Evolutionary conservation across 768 basidiomycete genomes (phyloP).

Genomic region (Xerocomus brunneocitrinus): DNA sequence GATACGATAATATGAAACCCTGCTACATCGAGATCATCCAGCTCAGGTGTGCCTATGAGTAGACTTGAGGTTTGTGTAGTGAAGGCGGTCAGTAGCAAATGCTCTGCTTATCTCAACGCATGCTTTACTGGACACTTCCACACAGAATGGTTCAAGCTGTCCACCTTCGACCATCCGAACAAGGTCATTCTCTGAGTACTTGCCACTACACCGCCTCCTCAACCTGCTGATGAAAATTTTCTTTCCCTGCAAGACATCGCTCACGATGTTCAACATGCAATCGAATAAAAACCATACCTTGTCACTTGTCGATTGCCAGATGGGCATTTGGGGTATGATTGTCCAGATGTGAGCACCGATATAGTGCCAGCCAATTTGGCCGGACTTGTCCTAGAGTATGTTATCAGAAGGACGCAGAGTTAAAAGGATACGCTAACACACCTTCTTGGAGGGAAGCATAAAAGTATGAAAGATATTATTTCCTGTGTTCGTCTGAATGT

Average conservation of each 20-base stretch:
- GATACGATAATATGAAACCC: neutral
- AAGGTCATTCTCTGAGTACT: conserved; percentile 33
- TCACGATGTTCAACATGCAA: neutral
- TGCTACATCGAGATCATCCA: neutral
- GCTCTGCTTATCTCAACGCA: conserved; percentile 16
- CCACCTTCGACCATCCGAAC: conserved; percentile 35
- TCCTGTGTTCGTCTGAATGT: conserved; percentile 27
- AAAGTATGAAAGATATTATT: conserved; percentile 46
- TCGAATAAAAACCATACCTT: conserved; percentile 26
- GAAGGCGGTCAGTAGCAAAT: conserved; percentile 22
- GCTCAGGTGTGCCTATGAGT: neutral
- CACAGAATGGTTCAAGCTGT: conserved; percentile 42
- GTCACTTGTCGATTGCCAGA: conserved; percentile 39
- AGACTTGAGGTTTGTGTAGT: conserved; percentile 9
- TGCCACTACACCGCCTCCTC: conserved; percentile 32
- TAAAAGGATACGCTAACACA: conserved; percentile 11
- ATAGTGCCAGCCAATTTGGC: conserved; percentile 40
- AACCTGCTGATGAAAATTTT: conserved; percentile 35
- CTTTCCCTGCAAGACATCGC: conserved; percentile 22
- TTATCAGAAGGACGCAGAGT: conserved; percentile 3
- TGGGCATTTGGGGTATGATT: conserved; percentile 21
- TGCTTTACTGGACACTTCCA: conserved; percentile 32
- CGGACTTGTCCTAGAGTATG: conserved; percentile 28
- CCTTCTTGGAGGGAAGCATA: conserved; percentile 43
- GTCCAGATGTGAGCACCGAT: conserved; percentile 48